Evolutionary conservation across 225 moss, liverwort and hornwort species (phyloP), one percentile per base, ranked within the genome.

Genomic region (Thuidium tamariscinum): DNA sequence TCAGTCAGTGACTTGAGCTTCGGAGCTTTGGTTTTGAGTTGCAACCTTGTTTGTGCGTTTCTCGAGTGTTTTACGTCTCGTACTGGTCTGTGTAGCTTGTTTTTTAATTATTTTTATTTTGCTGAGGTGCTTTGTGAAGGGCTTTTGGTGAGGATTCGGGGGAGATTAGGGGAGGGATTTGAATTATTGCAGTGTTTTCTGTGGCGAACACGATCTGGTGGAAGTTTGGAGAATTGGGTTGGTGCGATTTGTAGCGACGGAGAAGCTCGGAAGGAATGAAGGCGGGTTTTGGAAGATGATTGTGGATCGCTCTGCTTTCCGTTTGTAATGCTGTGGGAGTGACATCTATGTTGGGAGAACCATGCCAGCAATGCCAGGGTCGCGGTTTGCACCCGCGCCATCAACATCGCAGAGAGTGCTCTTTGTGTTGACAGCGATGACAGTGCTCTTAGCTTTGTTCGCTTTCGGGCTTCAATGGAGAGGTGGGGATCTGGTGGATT

Each of bases 381-480:
- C 93, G 86, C 91, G 94, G 81, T 65, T 90, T 62, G 86, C 89
- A n/a, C 90, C 90, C 79, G 81, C 91, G 32, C 94, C 89, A 74
- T 88, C 94, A 8, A 87, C 88, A 51, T 90, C 91, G 65, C 91
- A 93, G 75, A 89, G 89, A 87, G 91, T 94, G 81, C 90, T 94
- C 71, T 86, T 92, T 34, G 91, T 94, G 82, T 91, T 89, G 81
- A 94, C 94, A 34, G 86, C 90, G 29, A 94, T 99, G 61, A 95
- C 94, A 13, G 82, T 99, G 86, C 93, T 92, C 72, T 86, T 99
- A 73, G 98, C 98, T 8, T 93, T 96, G 46, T 97, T 99, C 81
- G 98, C 98, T 18, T 99, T 99, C 83, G 96, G 93, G 73, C 88
- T 99, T 84, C 97, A 97, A 81, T 99, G 97, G 98, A 94, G 94